Conservation (phyloP, 2,329 filamentous ascomycete species). For the Pochonia chlamydosporia region DNA sequence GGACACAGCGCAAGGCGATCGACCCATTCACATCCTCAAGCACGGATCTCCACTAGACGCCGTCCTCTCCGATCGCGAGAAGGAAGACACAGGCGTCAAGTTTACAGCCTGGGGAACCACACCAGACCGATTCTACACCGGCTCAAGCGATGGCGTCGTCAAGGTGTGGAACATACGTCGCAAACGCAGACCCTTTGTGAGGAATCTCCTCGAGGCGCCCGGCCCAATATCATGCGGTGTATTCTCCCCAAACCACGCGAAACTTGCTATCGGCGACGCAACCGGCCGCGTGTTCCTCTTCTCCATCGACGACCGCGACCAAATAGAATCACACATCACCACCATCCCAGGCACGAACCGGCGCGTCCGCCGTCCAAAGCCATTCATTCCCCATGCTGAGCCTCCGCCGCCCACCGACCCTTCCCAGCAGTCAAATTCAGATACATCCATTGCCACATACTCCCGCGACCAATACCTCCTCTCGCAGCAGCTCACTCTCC, state of each 20-base stretch:
- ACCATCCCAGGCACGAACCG: slow-evolving; percentile 28
- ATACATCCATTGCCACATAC: slow-evolving; percentile 15
- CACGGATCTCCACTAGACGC: slow-evolving; percentile 43
- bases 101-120: slow-evolving; percentile 57
- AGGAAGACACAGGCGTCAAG: slow-evolving; percentile 57
- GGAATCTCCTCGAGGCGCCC: slow-evolving; percentile 47
- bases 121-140: slow-evolving; percentile 54
- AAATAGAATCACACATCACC: slow-evolving; percentile 26
- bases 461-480: slow-evolving; percentile 27
- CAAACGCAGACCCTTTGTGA: slow-evolving; percentile 37
- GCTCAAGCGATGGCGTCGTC: slow-evolving; percentile 56
- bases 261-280: slow-evolving; percentile 54
- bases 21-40: slow-evolving; percentile 47
- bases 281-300: slow-evolving; percentile 55
- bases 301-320: slow-evolving; percentile 40
- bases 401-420: slow-evolving; percentile 33
- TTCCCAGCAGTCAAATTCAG: not conserved
- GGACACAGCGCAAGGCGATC: slow-evolving; percentile 52
- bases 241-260: slow-evolving; percentile 51
- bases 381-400: slow-evolving; percentile 45
- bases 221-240: slow-evolving; percentile 52
- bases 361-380: slow-evolving; percentile 37
- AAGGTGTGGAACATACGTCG: slow-evolving; percentile 58
- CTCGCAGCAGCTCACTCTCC: slow-evolving; percentile 33
- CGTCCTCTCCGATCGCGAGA: slow-evolving; percentile 39